phyloP scores from a whole-genome alignment of 306 rosid species.

The Gillenia trifoliata region DNA sequence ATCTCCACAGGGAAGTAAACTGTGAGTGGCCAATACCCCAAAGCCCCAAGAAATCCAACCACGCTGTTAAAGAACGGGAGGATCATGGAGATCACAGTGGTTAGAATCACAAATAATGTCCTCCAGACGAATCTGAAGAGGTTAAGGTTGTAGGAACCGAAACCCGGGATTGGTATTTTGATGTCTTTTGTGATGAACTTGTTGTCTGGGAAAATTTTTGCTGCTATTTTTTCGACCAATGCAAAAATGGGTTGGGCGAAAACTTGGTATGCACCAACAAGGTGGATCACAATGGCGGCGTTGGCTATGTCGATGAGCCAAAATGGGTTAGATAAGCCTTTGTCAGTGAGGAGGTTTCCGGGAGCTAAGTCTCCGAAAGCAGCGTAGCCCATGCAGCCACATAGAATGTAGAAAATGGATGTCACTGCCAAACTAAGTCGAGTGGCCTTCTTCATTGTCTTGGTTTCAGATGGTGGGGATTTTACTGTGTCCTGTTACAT shows the following conservation, averaged over 20 bases:
- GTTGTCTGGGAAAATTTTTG: conserved; percentile 28
- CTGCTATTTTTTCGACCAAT: conserved; percentile 35
- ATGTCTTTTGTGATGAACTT: conserved; percentile 40
- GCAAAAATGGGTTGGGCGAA: conserved; percentile 57
- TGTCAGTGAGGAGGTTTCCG: conserved; percentile 60
- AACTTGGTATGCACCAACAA: conserved; percentile 77
- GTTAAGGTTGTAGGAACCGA: conserved; percentile 36
- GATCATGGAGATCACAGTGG: conserved; percentile 53
- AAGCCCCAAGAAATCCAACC: conserved; percentile 64
- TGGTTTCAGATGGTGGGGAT: conserved; percentile 59
- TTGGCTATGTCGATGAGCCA: conserved; percentile 79
- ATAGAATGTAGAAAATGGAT: conserved; percentile 61
- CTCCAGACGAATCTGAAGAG: conserved; percentile 57
- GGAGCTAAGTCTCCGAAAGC: conserved; percentile 65
- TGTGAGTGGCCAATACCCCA: conserved; percentile 66
- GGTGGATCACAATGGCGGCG: conserved; percentile 64
- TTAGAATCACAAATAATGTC: conserved; percentile 43
- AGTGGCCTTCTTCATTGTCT: conserved; percentile 61
- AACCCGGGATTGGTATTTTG: conserved; percentile 31
- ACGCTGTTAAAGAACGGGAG: conserved; percentile 72
- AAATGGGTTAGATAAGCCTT: conserved; percentile 51
- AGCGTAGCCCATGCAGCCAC: conserved; percentile 67
- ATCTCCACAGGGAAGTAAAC: conserved; percentile 66
- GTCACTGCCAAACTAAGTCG: conserved; percentile 41
- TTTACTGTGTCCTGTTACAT: conserved; percentile 53